These are phyloP conservation scores for Taphrina flavorubra DNA, from an alignment of 1,139 yeast genomes.

Conservation along the genomic window DNA sequence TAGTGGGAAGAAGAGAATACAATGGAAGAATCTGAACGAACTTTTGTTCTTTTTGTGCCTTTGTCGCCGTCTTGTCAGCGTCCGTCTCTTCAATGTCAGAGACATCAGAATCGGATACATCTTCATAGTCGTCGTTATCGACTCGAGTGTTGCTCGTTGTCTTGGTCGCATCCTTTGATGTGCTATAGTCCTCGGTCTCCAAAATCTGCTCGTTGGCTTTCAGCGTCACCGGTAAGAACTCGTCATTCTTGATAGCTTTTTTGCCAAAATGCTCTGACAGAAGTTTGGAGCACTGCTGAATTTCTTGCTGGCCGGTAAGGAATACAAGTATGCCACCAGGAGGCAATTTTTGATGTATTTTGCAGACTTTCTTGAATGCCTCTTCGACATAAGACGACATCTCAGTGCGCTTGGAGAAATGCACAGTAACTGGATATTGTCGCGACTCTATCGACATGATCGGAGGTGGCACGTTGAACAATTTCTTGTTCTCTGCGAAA, in stretches of 20 bases:
- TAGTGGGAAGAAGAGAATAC: conserved; percentile 88
- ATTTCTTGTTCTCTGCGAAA: conserved; percentile 75
- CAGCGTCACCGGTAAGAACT: not conserved
- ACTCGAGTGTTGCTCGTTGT: conserved; percentile 30
- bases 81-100: conserved; percentile 54
- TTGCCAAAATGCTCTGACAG: conserved; percentile 25
- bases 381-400: conserved; percentile 77
- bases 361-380: conserved; percentile 80
- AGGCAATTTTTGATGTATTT: conserved; percentile 84
- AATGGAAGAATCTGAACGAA: conserved; percentile 90
- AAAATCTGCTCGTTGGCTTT: conserved; percentile 56
- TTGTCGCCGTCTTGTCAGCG: conserved; percentile 75
- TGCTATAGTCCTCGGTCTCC: conserved; percentile 89
- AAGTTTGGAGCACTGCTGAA: conserved; percentile 71
- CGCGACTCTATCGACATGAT: conserved; percentile 89
- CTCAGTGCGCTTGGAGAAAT: conserved; percentile 81
- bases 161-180: conserved; percentile 61
- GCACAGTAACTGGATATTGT: conserved; percentile 91
- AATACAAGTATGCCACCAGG: conserved; percentile 93
- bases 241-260: conserved; percentile 2
- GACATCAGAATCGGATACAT: conserved; percentile 48
- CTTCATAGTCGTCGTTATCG: conserved; percentile 24
- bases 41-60: conserved; percentile 48
- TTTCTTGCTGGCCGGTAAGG: conserved; percentile 93
- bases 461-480: conserved; percentile 85